Percentiles rank a stretch among this genome's conserved stretches.
Conservation (phyloP, 2,329 filamentous ascomycete species). For the Rutstroemia sp. region DNA sequence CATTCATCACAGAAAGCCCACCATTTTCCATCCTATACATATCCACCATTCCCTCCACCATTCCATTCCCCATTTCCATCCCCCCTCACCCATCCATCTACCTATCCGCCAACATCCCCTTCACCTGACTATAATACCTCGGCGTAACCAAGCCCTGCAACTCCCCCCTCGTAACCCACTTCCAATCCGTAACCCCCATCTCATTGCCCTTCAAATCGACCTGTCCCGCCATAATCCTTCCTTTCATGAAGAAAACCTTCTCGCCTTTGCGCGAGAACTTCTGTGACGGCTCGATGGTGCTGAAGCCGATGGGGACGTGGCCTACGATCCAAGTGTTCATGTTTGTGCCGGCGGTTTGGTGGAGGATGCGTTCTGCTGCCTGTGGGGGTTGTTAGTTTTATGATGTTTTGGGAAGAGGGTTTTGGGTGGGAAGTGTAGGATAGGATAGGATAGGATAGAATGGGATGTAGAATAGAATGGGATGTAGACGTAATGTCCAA, state of each 20-base stretch:
- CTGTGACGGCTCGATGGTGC: slow-evolving; percentile 49
- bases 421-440: background rate
- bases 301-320: slow-evolving; percentile 79
- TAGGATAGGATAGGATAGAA: too few species aligned
- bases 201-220: slow-evolving; percentile 67
- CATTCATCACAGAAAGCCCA: background rate
- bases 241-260: slow-evolving; percentile 96
- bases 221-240: slow-evolving; percentile 94
- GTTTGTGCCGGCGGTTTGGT: slow-evolving; percentile 74
- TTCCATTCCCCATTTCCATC: background rate
- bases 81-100: slow-evolving; percentile 32
- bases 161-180: slow-evolving; percentile 90
- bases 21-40: background rate
- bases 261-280: slow-evolving; percentile 47
- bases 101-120: slow-evolving; percentile 77
- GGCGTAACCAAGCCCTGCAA: slow-evolving; percentile 57
- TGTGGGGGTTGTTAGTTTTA: slow-evolving; percentile 33
- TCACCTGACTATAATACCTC: slow-evolving; percentile 67
- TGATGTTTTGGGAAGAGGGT: background rate
- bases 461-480: too few species aligned
- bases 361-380: slow-evolving; percentile 75
- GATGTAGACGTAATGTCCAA: background rate
- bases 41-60: slow-evolving; percentile 10
- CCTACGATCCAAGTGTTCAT: slow-evolving; percentile 99
- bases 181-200: slow-evolving; percentile 72